Evolutionary conservation across 495 filamentous ascomycete genomes (phyloP), one percentile per base, ranked within the genome.

Genomic region (Podospora anserina): DNA sequence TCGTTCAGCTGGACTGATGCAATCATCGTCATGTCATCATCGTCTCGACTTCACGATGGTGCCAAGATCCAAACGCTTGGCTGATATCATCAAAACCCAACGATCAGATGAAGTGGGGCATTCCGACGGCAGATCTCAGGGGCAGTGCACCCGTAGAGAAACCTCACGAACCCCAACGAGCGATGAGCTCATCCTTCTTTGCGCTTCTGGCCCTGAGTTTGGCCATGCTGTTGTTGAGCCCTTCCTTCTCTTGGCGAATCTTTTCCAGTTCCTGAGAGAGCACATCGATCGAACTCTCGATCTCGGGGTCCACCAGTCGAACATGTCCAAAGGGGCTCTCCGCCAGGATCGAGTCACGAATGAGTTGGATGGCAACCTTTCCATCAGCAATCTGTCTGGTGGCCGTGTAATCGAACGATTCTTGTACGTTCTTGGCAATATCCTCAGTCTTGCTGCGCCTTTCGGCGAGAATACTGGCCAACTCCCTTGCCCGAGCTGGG

Each of bases 341-440:
- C 3, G 78, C 76, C 16, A 84, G 63, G 18, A 84, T 69, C 9
- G 78, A 80, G 62, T 83, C 80, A 20, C 77, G 75, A 27, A 83
- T 70, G 44, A 83, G 63, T 58, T 79, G 78, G 26, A 83, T 70
- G 0, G 82, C 81, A 5, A 74, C 66, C 66, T 77, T 78, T 0
- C 75, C 75, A 62, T 83, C 80, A 11, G 74, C 72, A 0, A 84
- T 65, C 56, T 82, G 79, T 18, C 69, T 72, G 1, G 74, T 70
- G 5, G 81, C 75, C 0, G 71, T 66, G 4, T 44, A 39, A 65
- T 84, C 82, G 19, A 80, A 79, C 0, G 77, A 69, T 18, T 78
- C 72, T 61, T 84, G 81, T 4, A 80, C 73, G 55, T 74, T 78
- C 1, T 61, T 70, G 0, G 77, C 74, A 7, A 83, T 78, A 32